These are phyloP conservation scores for Tirmania nivea DNA, from an alignment of 495 filamentous ascomycete genomes.

Conservation along the genomic window DNA sequence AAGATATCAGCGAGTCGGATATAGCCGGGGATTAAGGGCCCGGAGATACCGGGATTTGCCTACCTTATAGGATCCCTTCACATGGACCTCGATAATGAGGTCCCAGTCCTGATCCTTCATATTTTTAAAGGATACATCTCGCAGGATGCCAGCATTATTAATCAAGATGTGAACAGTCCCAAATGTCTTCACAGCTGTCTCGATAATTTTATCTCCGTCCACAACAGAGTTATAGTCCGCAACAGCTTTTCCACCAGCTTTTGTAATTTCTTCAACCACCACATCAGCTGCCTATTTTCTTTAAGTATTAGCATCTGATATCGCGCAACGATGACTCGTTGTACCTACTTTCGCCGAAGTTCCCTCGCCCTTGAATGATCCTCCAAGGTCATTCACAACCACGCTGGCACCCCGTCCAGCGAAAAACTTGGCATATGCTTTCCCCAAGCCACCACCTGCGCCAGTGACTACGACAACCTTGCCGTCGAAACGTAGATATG, in stretches of 20 bases:
- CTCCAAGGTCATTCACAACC: conserved; percentile 92
- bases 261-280: conserved; percentile 84
- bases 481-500: conserved; percentile 76
- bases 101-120: conserved; percentile 98
- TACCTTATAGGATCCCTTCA: conserved; percentile 85
- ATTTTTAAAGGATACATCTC: conserved; percentile 95
- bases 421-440: conserved; percentile 83
- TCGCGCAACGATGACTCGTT: neutral
- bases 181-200: conserved; percentile 80
- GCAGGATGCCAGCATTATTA: conserved; percentile 96
- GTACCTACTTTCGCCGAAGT: conserved; percentile 52
- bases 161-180: conserved; percentile 86
- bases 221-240: conserved; percentile 97
- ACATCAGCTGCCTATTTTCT: conserved; percentile 61
- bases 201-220: conserved; percentile 84
- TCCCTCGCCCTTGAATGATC: conserved; percentile 86
- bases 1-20: neutral
- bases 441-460: conserved; percentile 78
- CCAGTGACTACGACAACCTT: conserved; percentile 95
- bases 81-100: conserved; percentile 76
- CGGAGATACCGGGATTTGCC: neutral
- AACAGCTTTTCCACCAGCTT: conserved; percentile 83
- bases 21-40: neutral
- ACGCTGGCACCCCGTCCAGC: conserved; percentile 81
- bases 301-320: neutral